These are phyloP conservation scores for Ustilago nuda DNA, from an alignment of 1,284 basidiomycete species.

Conservation along the genomic window DNA sequence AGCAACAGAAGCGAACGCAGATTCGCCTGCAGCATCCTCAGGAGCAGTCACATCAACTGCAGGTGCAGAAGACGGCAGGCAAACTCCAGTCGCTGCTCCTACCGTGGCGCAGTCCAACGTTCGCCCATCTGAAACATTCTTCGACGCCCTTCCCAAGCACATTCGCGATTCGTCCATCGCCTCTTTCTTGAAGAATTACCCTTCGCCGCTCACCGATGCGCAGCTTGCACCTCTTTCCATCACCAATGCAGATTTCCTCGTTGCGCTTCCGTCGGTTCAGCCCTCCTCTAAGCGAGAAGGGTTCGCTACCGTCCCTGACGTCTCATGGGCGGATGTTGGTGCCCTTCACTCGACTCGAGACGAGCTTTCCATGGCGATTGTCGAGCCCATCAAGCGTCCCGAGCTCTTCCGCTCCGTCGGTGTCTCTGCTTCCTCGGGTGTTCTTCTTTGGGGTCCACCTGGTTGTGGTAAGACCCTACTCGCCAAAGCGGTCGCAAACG, in stretches of 20 bases:
- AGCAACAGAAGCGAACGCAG: conserved; percentile 6
- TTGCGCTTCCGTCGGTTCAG: conserved; percentile 86
- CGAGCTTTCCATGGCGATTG: conserved; percentile 95
- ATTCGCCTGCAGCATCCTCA: conserved; percentile 11
- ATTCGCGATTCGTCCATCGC: conserved; percentile 80
- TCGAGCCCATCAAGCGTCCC: conserved; percentile 90
- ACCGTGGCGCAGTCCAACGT: conserved; percentile 21
- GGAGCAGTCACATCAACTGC: conserved; percentile 21
- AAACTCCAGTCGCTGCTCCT: conserved; percentile 9
- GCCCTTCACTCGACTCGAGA: conserved; percentile 86
- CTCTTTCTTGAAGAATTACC: conserved; percentile 87
- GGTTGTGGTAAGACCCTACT: conserved; percentile 96
- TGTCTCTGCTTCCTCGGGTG: conserved; percentile 80
- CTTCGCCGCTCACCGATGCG: conserved; percentile 78
- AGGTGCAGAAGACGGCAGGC: conserved; percentile 17
- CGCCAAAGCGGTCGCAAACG: conserved; percentile 96
- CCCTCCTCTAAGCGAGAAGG: conserved; percentile 97
- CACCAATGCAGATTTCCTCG: conserved; percentile 76
- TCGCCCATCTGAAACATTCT: conserved; percentile 48
- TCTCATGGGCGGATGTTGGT: conserved; percentile 95
- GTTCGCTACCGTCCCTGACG: conserved; percentile 94
- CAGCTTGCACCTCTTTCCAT: conserved; percentile 86
- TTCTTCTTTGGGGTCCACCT: conserved; percentile 97
- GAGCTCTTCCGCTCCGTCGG: conserved; percentile 89
- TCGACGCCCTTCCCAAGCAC: conserved; percentile 65